Conservation (phyloP, 805 yeast genomes). For the Danielia oregonensis region DNA sequence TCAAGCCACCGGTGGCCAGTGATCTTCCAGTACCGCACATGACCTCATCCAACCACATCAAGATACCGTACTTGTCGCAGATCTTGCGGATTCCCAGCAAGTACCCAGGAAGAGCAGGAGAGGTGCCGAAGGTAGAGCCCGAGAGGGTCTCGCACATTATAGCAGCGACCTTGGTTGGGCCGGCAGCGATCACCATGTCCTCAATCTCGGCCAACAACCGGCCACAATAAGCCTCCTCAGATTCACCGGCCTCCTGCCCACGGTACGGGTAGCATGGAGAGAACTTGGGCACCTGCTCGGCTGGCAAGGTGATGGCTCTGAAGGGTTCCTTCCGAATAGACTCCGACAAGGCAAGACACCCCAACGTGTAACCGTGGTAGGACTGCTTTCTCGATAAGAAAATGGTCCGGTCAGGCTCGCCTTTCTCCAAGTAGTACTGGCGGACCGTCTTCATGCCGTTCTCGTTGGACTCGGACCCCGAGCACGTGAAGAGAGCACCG, state of each 20-base stretch:
- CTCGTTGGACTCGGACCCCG: slow-evolving; percentile 16
- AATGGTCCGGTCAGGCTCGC: slow-evolving; percentile 13
- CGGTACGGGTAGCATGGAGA: slow-evolving; percentile 15
- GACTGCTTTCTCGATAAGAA: slow-evolving; percentile 13
- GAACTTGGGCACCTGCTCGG: slow-evolving; percentile 10
- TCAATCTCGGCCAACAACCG: slow-evolving; percentile 12
- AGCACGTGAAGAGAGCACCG: slow-evolving; percentile 15
- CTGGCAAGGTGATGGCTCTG: slow-evolving; percentile 9
- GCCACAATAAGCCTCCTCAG: slow-evolving; percentile 9
- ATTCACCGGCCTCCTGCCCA: slow-evolving; percentile 7
- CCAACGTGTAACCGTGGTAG: slow-evolving; percentile 16
- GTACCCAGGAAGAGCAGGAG: slow-evolving; percentile 14
- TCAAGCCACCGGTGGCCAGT: slow-evolving; percentile 39
- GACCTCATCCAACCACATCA: slow-evolving; percentile 51
- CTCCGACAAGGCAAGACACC: slow-evolving; percentile 13
- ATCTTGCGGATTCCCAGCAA: slow-evolving; percentile 38
- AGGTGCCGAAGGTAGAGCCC: slow-evolving; percentile 26
- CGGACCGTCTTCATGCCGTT: slow-evolving; percentile 17
- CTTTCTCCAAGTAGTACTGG: slow-evolving; percentile 14
- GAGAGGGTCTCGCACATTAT: slow-evolving; percentile 23
- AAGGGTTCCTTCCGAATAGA: slow-evolving; percentile 8
- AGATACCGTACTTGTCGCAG: slow-evolving; percentile 49
- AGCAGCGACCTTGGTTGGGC: slow-evolving; percentile 21
- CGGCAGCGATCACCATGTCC: slow-evolving; percentile 10
- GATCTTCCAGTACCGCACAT: slow-evolving; percentile 56